phyloP scores from a whole-genome alignment of 306 rosid species.

The Cicer yamashitae region DNA sequence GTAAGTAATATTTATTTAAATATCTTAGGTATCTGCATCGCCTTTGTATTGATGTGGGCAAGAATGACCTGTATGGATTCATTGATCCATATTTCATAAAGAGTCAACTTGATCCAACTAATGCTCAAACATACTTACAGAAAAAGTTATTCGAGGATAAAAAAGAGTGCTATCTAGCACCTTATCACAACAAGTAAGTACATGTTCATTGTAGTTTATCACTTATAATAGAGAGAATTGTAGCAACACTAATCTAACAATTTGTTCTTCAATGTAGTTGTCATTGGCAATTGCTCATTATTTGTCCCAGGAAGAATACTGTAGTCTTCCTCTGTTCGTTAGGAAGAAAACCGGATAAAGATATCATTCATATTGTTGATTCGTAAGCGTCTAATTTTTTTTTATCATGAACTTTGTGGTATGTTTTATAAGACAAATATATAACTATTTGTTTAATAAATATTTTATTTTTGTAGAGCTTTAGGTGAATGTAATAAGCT shows the following conservation, averaged over 20 bases:
- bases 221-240: background rate
- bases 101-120: conserved; percentile 26
- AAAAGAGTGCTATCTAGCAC: conserved; percentile 18
- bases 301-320: background rate
- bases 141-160: background rate
- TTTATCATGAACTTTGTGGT: background rate
- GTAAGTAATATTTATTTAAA: background rate
- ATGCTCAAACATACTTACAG: background rate
- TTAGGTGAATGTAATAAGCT: conserved; percentile 3
- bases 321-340: background rate
- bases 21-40: conserved; percentile 11
- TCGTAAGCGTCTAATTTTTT: background rate
- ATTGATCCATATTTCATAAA: conserved; percentile 18
- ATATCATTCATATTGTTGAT: background rate
- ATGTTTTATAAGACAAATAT: background rate
- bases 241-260: background rate
- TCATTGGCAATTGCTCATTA: conserved; percentile 26
- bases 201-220: background rate
- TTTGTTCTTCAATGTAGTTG: conserved; percentile 7
- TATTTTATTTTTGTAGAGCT: background rate
- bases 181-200: conserved; percentile 15
- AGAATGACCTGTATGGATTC: conserved; percentile 7
- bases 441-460: background rate
- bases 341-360: conserved; percentile 5
- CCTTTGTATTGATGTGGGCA: background rate